These are phyloP conservation scores for Ambrosiella cleistominuta DNA, from an alignment of 2,329 filamentous ascomycete species.

Conservation along the genomic window DNA sequence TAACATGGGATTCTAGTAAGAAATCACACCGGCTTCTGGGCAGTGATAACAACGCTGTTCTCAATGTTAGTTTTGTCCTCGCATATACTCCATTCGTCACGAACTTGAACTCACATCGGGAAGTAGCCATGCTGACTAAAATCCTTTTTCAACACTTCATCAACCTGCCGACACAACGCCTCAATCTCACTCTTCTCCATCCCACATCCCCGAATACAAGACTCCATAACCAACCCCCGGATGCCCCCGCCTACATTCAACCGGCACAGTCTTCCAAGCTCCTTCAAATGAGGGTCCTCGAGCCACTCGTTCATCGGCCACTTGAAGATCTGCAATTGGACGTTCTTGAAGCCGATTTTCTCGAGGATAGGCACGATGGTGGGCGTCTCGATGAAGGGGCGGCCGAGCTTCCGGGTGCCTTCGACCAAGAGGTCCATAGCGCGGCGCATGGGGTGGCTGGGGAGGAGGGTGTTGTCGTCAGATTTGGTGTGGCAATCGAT, in stretches of 20 bases:
- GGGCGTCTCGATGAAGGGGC: not conserved
- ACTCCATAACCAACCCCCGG: not conserved
- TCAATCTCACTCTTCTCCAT: not conserved
- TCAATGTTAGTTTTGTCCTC: not conserved
- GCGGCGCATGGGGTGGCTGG: not conserved
- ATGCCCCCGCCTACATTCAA: not conserved
- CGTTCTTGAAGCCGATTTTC: not conserved
- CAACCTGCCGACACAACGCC: not conserved
- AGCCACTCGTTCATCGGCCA: conserved; percentile 3
- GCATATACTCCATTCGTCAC: not conserved
- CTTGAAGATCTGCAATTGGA: not conserved
- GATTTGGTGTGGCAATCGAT: not conserved
- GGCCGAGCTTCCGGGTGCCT: not conserved
- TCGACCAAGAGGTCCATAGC: not conserved
- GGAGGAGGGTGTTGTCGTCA: not conserved
- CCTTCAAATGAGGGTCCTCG: not conserved
- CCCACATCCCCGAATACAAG: not conserved
- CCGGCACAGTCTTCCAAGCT: not conserved
- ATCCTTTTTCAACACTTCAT: not conserved
- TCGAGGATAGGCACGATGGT: not conserved
- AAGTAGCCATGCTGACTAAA: not conserved
- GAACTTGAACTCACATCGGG: not conserved
- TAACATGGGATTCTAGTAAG: not conserved
- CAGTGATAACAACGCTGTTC: not conserved
- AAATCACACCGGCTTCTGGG: not conserved